Conservation (phyloP, 441 rosid species). For the Pelargonium myrrhifolium region DNA sequence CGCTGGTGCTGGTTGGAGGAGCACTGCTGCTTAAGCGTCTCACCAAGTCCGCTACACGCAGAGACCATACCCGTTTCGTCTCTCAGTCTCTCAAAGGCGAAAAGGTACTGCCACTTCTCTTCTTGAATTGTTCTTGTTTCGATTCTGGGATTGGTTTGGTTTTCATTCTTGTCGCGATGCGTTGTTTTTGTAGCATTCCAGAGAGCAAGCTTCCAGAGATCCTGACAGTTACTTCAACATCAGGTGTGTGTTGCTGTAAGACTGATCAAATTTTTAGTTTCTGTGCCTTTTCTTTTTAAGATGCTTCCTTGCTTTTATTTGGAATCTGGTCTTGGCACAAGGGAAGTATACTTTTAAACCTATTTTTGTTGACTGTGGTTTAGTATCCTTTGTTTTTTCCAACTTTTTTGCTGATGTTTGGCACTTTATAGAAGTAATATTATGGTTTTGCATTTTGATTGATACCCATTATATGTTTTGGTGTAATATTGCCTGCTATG, state of each 20-base stretch:
- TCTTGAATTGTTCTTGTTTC: not conserved
- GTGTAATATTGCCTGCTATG: not conserved
- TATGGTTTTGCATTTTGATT: not conserved
- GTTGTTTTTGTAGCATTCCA: constrained; percentile 40
- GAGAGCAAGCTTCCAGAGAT: constrained; percentile 81
- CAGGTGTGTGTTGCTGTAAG: constrained; percentile 33
- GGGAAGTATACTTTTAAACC: not conserved
- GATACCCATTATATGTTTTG: not conserved
- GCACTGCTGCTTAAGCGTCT: constrained; percentile 69
- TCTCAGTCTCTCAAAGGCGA: constrained; percentile 73
- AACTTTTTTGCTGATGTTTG: not conserved
- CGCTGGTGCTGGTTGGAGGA: constrained; percentile 64
- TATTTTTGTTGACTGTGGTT: not conserved
- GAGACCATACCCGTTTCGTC: constrained; percentile 80
- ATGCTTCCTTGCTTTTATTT: not conserved
- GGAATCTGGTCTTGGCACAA: constrained; percentile 4
- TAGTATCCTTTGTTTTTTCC: not conserved
- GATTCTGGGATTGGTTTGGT: not conserved
- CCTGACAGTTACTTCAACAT: constrained; percentile 89
- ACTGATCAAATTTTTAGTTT: not conserved
- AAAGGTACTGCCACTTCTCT: constrained; percentile 34
- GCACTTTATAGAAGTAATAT: not conserved
- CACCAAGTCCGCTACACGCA: constrained; percentile 83
- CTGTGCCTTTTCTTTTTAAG: not conserved
- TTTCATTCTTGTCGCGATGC: constrained; percentile 5